Evolutionary conservation across 192 early-diverging fungal species (phyloP), one percentile per base, ranked within the genome.

Genomic region (Coemansia sp.): DNA sequence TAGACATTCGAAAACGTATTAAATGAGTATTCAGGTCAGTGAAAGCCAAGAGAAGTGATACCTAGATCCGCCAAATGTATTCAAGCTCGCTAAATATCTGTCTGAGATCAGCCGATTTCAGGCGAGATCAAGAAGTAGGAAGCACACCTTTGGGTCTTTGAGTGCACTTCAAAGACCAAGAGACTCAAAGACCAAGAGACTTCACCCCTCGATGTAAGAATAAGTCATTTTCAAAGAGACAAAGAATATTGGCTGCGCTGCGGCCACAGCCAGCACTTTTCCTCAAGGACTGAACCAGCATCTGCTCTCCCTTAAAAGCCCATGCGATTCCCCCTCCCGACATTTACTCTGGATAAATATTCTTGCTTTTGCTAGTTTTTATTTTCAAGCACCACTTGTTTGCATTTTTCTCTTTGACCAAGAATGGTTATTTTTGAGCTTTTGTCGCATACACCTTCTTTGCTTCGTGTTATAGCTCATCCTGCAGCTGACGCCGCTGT

Each of bases 1-100:
- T 73, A 5, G 82, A 67, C 82, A 84, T 84, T 60, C 4, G 46
- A 64, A 54, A 63, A 55, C 42, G 10, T 44, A n/a, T 52, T 27
- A 27, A 27, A 38, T 20, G 31, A 72, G 40, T 57, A 34, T 38
- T 10, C 51, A 46, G 24, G 24, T 24, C 22, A 31, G 5, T 40
- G 55, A 42, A 63, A 67, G 41, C 29, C 62, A 70, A 70, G 7
- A 47, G 47, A 47, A 6, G 8, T 38, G 36, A 38, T 38, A 38
- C 0, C 36, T 8, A 9, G 36, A 38, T 38, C 36, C 36, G 6
- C 36, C 36, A 6, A 38, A 38, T 38, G 36, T 38, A 9, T 38
- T 38, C 36, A 38, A 27, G 24, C 24, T 27, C 24, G 1, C 24
- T 27, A 27, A 27, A 27, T 27, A 27, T 27, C 24, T 27, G 24